Evolutionary conservation across 1,284 basidiomycete species (phyloP), one percentile per base, ranked within the genome.

Genomic region (Moniliophthora roreri): DNA sequence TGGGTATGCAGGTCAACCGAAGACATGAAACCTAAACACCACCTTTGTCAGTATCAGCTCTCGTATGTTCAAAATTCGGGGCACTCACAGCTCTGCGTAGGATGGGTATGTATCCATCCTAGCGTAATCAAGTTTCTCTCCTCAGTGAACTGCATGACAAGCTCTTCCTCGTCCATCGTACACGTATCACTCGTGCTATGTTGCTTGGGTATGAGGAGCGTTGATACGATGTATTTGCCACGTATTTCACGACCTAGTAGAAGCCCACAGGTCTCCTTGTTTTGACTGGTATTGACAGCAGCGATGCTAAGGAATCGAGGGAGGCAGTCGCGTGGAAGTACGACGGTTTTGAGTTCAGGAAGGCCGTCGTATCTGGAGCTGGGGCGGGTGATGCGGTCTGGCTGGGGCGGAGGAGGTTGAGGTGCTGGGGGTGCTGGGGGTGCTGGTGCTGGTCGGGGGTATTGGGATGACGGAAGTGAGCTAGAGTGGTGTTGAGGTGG

Each of bases 31-130:
- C 85, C 85, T 88, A 52, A 36, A 7, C 35, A 26, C 32, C 20
- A 13, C 37, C 28, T 38, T 32, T 35, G 32, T 42, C 38, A 53
- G 32, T 16, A 46, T 40, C 45, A 46, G 8, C 37, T 40, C 32
- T 47, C 11, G 20, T 50, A 26, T 26, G 24, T 21, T 38, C 45
- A 23, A 38, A 34, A 55, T 47, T 35, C 28, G 18, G 40, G 35
- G 38, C 1, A 76, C 81, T 55, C 59, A 86, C 92, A 95, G 51
- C 86, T 88, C 61, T 95, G 93, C 13, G 91, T 89, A 1, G 93
- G 93, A 67, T 95, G 93, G 0, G 93, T 95, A 70, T 95, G 93
- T 59, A 95, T 95, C 91, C 93, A 95, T 54, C 93, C 93, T 46
- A 96, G 79, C 5, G 91, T 93, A 52, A 95, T 86, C 62, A 95